Evolutionary conservation across 495 filamentous ascomycete species (phyloP).

Genomic region (Aspergillus nidulans): DNA sequence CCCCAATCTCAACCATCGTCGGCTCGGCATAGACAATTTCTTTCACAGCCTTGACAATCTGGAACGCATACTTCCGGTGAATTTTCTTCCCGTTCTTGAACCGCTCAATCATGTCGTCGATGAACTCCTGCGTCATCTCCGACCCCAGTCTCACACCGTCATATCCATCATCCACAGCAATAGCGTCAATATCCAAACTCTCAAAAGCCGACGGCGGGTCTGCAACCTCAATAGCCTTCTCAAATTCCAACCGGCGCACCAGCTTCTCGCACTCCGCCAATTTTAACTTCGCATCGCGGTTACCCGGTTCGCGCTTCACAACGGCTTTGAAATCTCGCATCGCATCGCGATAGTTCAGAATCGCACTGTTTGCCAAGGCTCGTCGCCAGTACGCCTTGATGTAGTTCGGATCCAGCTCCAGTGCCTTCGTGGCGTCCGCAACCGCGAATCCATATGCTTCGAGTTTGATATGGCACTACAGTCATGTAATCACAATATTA

Average conservation of each 20-base stretch:
- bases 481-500: constrained; percentile 47
- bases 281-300: constrained; percentile 87
- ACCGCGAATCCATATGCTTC: constrained; percentile 93
- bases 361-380: constrained; percentile 85
- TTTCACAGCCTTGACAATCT: constrained; percentile 86
- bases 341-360: constrained; percentile 80
- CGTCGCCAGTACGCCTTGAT: constrained; percentile 95
- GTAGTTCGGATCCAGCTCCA: constrained; percentile 84
- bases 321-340: constrained; percentile 90
- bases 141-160: constrained; percentile 75
- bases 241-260: constrained; percentile 82
- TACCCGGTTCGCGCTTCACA: constrained; percentile 76
- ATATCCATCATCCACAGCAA: constrained; percentile 76
- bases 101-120: constrained; percentile 90
- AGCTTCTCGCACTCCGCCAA: constrained; percentile 89
- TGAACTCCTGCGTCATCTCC: constrained; percentile 93
- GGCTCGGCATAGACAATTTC: constrained; percentile 87
- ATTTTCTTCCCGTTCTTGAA: constrained; percentile 96
- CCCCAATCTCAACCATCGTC: constrained; percentile 93
- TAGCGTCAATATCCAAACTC: constrained; percentile 80
- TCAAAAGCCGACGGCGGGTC: constrained; percentile 89
- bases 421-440: constrained; percentile 86
- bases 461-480: constrained; percentile 75
- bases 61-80: constrained; percentile 94
- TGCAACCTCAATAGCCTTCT: constrained; percentile 88